These are phyloP conservation scores for Raffaelea arxii DNA, from an alignment of 2,329 filamentous ascomycete species.

Conservation along the genomic window DNA sequence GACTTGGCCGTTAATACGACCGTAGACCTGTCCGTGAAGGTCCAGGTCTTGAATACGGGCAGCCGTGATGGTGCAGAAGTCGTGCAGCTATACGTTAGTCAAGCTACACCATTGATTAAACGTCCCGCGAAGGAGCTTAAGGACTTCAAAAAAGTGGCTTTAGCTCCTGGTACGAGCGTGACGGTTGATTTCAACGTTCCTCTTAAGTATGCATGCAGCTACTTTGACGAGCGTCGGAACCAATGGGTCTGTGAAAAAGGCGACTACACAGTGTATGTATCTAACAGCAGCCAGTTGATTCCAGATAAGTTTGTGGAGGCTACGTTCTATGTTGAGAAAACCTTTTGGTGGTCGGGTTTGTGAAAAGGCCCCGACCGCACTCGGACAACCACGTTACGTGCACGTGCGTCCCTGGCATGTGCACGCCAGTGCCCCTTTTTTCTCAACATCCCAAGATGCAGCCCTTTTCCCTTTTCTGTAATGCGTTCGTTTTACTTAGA, in stretches of 20 bases:
- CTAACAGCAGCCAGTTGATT: conserved; percentile 6
- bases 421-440: too few relatives aligned
- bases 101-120: conserved; percentile 20
- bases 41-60: conserved; percentile 38
- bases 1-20: conserved; percentile 11
- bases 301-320: not conserved
- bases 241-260: conserved; percentile 5
- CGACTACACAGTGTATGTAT: conserved; percentile 5
- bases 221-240: conserved; percentile 6
- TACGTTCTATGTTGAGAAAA: not conserved
- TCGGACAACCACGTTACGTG: too few relatives aligned
- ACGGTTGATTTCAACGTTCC: not conserved
- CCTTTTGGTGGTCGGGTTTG: not conserved
- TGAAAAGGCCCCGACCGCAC: not conserved
- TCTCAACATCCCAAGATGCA: too few relatives aligned
- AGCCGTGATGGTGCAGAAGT: conserved; percentile 40
- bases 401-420: too few relatives aligned
- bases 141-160: conserved; percentile 44
- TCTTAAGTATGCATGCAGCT: conserved; percentile 7
- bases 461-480: too few relatives aligned
- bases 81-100: conserved; percentile 40
- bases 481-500: too few relatives aligned
- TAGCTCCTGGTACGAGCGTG: not conserved
- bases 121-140: conserved; percentile 43
- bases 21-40: conserved; percentile 27